Base-by-base conservation (phyloP, 208 protist genomes). In the Leishmania major region DNA sequence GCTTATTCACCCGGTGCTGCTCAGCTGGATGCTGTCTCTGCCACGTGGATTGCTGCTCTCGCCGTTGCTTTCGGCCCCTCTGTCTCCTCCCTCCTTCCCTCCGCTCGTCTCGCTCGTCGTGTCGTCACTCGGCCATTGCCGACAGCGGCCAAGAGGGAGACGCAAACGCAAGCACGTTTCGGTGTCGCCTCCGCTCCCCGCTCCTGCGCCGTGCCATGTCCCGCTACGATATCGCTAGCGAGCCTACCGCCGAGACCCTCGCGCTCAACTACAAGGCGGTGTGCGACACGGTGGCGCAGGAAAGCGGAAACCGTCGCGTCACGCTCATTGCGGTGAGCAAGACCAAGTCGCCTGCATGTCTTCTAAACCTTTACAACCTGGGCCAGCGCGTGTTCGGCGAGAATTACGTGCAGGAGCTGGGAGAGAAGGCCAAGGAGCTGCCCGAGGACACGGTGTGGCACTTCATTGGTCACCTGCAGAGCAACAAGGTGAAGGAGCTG, bases 381-480 rank as follows among this genome's bases (percentile, higher is more conserved):
- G 91, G 90, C 31, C 91, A 94, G 7, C 93, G 92, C 71, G 78
- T 87, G 37, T 99, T 99, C 87, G 99, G 98, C 57, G 99, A 99
- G 82, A 99, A 99, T 87, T 99, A 99, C 82, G 97, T 99, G 55
- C 96, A 99, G 87, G 98, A 99, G 86, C 64, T 99, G 19, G 80
- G 90, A 1, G 92, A 97, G 78, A 99, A 99, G 92, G 88, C 93
- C 1, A 60, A 69, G 43, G 69, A 86, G 75, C 80, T 97, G 66
- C 94, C 96, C 0, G 57, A 89, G 37, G 98, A 99, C 81, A 98
- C 99, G 53, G 69, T 89, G 45, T 99, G 98, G 98, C 99, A 99
- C 83, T 99, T 99, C 78, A 99, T 99, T 85, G 99, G 99, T 13
- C 97, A 99, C 77, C 83, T 99, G 55, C 99, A 99, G 90, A 98